Base-by-base conservation (phyloP, 2,329 filamentous ascomycete genomes). In the Elsinoe ampelina region DNA sequence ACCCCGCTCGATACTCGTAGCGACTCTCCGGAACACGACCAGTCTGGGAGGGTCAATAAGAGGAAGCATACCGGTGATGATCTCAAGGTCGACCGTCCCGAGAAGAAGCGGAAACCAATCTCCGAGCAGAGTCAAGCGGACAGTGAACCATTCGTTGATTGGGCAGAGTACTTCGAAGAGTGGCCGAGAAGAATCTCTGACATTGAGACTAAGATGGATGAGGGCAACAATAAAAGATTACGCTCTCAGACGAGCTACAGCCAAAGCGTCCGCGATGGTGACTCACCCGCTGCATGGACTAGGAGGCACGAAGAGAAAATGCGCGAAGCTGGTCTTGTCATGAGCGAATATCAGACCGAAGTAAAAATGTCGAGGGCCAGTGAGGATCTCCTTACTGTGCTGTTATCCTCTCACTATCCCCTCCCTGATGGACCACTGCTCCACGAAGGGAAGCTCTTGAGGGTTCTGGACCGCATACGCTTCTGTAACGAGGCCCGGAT, bases 401-500 rank as follows among this genome's bases (percentile, higher is more conserved):
- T 41, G 6, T n/a, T 41, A 17, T 13, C 38, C 11, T 8, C 38
- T 13, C 11, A 41, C 7, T 15, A 41, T 41, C 38, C 38, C 2
- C n/a, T 41, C 7, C 38, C 38, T 8, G 38, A 41, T 2, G 38
- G 38, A 41, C 13, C 38, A 7, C n/a, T 41, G 6, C 38, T 13
- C n/a, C 38, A 41, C 6, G 38, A 41, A 15, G 11, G 7, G n/a
- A 41, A 41, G n/a, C 38, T 41, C n/a, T 13, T 47, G n/a, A 57
- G 55, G 42, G 35, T 60, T 11, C 58, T 61, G 8, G 19, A 48
- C 20, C 54, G 43, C 32, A 54, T 61, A 32, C 51, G 57, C 12
- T 57, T 50, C 38, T 57, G 60, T 12, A 62, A 61, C 30, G 59
- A 62, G 43, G 54, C 57, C n/a, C 57, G 60, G 10, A 48, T 61